Evolutionary conservation across 768 basidiomycete genomes (phyloP), one percentile per base, ranked within the genome.

Genomic region (Exidia glandulosa): DNA sequence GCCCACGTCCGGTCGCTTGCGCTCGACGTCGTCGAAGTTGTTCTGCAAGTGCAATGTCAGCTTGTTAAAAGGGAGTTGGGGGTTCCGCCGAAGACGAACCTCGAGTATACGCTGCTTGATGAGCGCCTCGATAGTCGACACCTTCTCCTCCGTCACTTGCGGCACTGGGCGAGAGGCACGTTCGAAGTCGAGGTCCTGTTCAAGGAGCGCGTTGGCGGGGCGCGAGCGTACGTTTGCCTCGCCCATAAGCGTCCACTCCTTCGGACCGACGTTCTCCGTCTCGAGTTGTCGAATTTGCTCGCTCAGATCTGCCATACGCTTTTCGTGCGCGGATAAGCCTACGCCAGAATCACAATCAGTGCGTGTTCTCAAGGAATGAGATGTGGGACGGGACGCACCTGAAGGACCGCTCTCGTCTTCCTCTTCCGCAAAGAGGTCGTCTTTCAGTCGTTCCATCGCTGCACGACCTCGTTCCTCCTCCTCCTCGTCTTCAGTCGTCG

Each of bases 101-200:
- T 93, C 91, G 23, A 89, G 72, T 62, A 98, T 94, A 41, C 95
- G 79, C 5, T 83, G 79, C 72, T 94, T 97, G 73, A 99, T 98
- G 59, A 83, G 79, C 57, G 91, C 93, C 74, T 98, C 95, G 25
- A 99, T 77, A 23, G 78, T 77, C 59, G 82, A 80, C 6, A 96
- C 90, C 32, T 75, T 77, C 68, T 93, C 90, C 69, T 97, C 93
- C 1, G 96, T 98, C 59, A 96, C 82, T 50, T 91, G 79, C 16
- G 95, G 96, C 0, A 87, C 86, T 23, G 85, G 79, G 72, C 93
- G 95, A 75, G 86, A 83, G 27, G 86, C 83, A 31, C 92, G 86
- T 62, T 98, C 96, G 64, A 94, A 98, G 60, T 97, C 95, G 32
- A 99, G 80, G 71, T 96, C 91, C 69, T 98, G 90, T 70, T 91